Percentiles rank a stretch among this genome's conserved stretches.
phyloP scores from a whole-genome alignment of 2,329 filamentous ascomycete genomes.

The Alternaria incomplexa region DNA sequence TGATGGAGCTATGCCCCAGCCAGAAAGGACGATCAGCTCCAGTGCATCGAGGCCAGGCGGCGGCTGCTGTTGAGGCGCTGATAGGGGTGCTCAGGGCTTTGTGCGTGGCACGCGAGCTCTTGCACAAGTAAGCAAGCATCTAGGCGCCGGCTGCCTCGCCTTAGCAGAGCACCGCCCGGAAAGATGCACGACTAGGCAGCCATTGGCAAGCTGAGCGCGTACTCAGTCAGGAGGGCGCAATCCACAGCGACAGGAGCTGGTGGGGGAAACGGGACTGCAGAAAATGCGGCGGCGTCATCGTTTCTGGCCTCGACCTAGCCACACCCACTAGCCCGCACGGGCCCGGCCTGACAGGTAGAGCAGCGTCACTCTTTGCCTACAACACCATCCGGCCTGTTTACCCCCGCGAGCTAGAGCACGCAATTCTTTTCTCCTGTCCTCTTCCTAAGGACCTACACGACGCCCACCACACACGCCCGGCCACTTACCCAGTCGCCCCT shows the following conservation, averaged over 20 bases:
- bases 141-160: constrained; percentile 16
- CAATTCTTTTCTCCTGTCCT: constrained; percentile 17
- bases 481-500: constrained; percentile 2
- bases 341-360: constrained; percentile 15
- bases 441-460: neutral
- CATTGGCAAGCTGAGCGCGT: constrained; percentile 2
- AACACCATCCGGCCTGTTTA: constrained; percentile 27
- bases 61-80: neutral
- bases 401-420: constrained; percentile 26
- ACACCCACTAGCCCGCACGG: constrained; percentile 10
- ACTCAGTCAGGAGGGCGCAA: neutral
- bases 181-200: neutral
- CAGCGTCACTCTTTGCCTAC: constrained; percentile 19
- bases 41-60: neutral
- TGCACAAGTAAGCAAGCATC: neutral
- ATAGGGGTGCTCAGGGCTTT: neutral
- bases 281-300: constrained; percentile 27
- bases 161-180: constrained; percentile 13
- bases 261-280: constrained; percentile 18
- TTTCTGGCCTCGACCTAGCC: constrained; percentile 18
- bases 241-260: constrained; percentile 6
- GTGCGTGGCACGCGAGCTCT: constrained; percentile 32
- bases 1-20: neutral
- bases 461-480: constrained; percentile 3
- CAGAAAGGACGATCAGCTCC: neutral